A percentile compares a stretch with the other conserved stretches of the same genome.
Conservation (phyloP, 2,329 filamentous ascomycete genomes). For the Pseudogymnoascus verrucosus region DNA sequence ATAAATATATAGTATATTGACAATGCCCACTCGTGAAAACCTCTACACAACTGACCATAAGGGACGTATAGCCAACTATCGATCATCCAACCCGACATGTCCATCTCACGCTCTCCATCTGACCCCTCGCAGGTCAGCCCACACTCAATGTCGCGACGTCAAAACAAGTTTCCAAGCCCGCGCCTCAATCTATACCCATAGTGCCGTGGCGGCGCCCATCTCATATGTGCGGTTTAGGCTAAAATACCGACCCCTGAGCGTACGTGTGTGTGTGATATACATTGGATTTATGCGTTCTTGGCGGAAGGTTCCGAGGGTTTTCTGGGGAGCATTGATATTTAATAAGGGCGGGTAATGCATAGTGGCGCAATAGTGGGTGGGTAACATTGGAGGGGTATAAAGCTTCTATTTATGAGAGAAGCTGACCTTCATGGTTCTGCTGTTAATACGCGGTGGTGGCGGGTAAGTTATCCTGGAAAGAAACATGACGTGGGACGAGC, state of each 20-base stretch:
- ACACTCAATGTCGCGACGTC: background rate
- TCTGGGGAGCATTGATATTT: background rate
- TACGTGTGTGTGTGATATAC: background rate
- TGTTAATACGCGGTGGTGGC: background rate
- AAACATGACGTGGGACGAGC: background rate
- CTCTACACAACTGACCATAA: background rate
- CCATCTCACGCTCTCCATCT: background rate
- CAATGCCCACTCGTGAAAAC: background rate
- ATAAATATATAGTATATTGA: background rate
- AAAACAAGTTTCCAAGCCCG: background rate
- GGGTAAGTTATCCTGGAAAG: background rate
- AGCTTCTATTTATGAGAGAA: background rate
- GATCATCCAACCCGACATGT: background rate
- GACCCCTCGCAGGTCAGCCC: background rate
- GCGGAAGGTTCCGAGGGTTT: background rate
- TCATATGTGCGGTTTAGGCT: background rate
- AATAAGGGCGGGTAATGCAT: background rate
- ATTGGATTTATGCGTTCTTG: background rate
- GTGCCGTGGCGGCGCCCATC: background rate
- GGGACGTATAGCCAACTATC: background rate
- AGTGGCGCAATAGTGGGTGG: background rate
- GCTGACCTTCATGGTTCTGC: background rate
- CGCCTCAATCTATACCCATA: background rate
- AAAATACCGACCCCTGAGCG: background rate
- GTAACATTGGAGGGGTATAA: background rate